Conservation (phyloP, 345 rosid genomes). For the Salix brachista region DNA sequence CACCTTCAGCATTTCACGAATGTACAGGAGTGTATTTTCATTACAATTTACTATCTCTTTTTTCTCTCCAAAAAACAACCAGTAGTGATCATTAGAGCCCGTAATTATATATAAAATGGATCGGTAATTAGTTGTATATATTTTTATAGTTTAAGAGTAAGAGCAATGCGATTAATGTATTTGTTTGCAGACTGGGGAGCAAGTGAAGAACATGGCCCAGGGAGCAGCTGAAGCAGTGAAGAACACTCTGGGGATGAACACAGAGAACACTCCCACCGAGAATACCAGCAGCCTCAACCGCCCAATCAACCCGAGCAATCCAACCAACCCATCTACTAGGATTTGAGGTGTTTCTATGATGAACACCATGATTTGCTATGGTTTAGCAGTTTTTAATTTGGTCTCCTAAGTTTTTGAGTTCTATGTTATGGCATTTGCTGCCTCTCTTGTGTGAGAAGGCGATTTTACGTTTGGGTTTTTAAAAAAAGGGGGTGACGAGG, state of each 20-base stretch:
- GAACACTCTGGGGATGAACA: constrained; percentile 29
- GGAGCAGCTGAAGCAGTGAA: constrained; percentile 34
- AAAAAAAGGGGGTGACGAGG: not conserved
- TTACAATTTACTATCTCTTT: no score
- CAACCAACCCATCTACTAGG: not conserved
- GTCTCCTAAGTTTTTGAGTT: no score
- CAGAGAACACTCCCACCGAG: not conserved
- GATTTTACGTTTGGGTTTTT: not conserved
- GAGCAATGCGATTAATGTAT: not conserved
- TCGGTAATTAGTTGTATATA: no score
- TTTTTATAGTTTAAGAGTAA: not conserved
- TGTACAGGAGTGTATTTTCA: no score
- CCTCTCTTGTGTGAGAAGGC: not conserved
- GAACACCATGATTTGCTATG: not conserved
- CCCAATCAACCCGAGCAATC: not conserved
- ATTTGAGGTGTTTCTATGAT: not conserved
- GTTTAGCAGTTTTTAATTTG: no score
- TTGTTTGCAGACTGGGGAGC: constrained; percentile 25
- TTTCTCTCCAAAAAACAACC: no score
- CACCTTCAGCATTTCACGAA: no score
- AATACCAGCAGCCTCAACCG: not conserved
- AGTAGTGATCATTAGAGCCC: not conserved
- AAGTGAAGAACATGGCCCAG: constrained; percentile 29
- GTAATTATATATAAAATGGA: not conserved
- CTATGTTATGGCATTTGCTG: no score